Evolutionary conservation across 768 basidiomycete species (phyloP).

Genomic region (Suillus alpinus): DNA sequence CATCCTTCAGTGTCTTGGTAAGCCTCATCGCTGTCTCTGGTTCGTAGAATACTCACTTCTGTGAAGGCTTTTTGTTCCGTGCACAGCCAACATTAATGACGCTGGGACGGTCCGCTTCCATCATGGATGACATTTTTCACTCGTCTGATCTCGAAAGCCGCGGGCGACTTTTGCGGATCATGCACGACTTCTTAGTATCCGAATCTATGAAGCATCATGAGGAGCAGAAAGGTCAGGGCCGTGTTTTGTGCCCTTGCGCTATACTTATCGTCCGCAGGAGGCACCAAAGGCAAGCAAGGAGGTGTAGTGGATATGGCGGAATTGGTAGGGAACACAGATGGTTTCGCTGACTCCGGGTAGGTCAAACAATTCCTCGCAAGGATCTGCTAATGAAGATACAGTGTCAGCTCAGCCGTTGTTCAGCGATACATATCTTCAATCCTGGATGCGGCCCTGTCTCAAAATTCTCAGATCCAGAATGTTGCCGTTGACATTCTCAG

Average conservation of each 20-base stretch:
- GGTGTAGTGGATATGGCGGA: slow-evolving; percentile 84
- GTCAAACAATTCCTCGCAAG: slow-evolving; percentile 15
- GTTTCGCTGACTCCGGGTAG: slow-evolving; percentile 96
- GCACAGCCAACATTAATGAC: slow-evolving; percentile 92
- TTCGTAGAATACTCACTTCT: background rate
- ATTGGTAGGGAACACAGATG: slow-evolving; percentile 91
- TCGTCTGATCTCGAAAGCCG: slow-evolving; percentile 70
- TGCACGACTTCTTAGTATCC: slow-evolving; percentile 88
- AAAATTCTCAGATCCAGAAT: slow-evolving; percentile 66
- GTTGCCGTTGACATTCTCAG: slow-evolving; percentile 88
- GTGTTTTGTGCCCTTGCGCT: background rate
- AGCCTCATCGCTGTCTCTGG: slow-evolving; percentile 13
- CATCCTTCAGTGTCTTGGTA: slow-evolving; percentile 84
- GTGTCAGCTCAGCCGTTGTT: slow-evolving; percentile 91
- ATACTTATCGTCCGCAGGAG: slow-evolving; percentile 8
- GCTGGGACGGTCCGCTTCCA: slow-evolving; percentile 65
- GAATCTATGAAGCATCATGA: slow-evolving; percentile 77
- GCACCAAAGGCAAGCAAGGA: slow-evolving; percentile 21
- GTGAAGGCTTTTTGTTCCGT: slow-evolving; percentile 83
- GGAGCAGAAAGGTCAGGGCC: slow-evolving; percentile 58
- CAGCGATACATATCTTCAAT: slow-evolving; percentile 89
- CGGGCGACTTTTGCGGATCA: slow-evolving; percentile 75
- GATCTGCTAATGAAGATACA: slow-evolving; percentile 28
- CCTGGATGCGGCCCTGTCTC: slow-evolving; percentile 75
- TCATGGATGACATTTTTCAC: slow-evolving; percentile 89